These are phyloP conservation scores for Lachancea sp. DNA, from an alignment of 805 yeast species.

Conservation along the genomic window DNA sequence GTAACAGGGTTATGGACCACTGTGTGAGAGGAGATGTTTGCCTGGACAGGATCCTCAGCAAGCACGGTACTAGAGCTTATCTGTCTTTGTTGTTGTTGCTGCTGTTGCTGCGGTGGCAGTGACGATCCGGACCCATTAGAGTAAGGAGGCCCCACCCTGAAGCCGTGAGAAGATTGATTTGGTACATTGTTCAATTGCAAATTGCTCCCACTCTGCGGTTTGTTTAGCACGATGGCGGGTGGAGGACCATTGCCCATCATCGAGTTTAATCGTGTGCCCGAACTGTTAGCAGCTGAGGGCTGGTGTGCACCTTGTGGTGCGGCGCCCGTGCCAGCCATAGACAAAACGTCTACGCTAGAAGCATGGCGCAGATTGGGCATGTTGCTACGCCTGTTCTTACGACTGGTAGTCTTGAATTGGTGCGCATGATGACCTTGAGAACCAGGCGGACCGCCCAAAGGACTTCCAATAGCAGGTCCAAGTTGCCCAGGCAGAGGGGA, in stretches of 20 bases:
- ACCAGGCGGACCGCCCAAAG: conserved; percentile 5
- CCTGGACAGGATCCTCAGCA: conserved; percentile 10
- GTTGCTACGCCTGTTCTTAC: conserved; percentile 32
- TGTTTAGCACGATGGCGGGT: background rate
- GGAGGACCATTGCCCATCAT: conserved; percentile 21
- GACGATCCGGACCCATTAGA: background rate
- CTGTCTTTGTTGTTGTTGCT: conserved; percentile 19
- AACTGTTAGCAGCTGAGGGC: conserved; percentile 3
- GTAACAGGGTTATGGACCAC: conserved; percentile 20
- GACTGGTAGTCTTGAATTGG: conserved; percentile 30
- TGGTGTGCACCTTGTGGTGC: conserved; percentile 5
- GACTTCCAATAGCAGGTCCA: conserved; percentile 6
- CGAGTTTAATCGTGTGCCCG: conserved; percentile 25
- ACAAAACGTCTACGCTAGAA: conserved; percentile 19
- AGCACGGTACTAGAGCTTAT: conserved; percentile 20
- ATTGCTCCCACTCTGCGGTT: conserved; percentile 6
- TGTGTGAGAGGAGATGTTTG: conserved; percentile 22
- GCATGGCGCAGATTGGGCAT: conserved; percentile 31
- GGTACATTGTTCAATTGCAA: conserved; percentile 11
- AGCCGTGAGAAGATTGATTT: background rate
- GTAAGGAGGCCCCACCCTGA: conserved; percentile 1
- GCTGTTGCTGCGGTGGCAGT: conserved; percentile 1
- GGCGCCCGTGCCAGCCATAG: conserved; percentile 8
- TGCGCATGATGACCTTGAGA: conserved; percentile 11
- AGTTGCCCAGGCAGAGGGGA: background rate